A percentile compares a stretch with the other conserved stretches of the same genome.
Conservation (phyloP, 148 eudicot genomes). For the Silene uniflora region DNA sequence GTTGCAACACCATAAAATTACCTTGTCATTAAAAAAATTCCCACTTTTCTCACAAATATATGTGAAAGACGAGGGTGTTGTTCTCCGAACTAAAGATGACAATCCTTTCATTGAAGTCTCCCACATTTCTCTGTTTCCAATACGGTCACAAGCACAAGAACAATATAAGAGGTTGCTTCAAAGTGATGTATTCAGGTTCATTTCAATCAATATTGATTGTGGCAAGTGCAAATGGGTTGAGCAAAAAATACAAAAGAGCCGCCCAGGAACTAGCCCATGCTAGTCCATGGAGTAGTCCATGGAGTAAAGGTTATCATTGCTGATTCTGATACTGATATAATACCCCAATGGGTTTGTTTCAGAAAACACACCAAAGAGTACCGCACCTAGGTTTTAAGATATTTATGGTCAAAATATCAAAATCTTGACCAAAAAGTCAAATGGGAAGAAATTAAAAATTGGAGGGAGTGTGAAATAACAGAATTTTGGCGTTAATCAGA, state of each 20-base stretch:
- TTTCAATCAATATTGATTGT: conserved; percentile 1
- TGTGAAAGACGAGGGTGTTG: conserved; percentile 78
- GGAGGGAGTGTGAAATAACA: background rate
- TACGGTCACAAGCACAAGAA: conserved; percentile 11
- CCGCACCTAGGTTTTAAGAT: background rate
- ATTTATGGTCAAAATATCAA: no score
- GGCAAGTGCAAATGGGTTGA: background rate
- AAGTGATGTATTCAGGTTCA: background rate
- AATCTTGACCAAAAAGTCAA: no score
- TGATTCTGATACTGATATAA: no score
- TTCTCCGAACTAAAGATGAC: conserved; percentile 68
- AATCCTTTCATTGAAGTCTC: conserved; percentile 94
- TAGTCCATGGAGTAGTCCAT: no score
- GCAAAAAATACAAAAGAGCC: no score
- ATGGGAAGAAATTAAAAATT: no score
- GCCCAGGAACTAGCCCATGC: no score
- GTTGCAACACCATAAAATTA: conserved; percentile 21
- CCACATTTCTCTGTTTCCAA: conserved; percentile 87
- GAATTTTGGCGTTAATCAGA: background rate
- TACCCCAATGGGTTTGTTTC: no score
- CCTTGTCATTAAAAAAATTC: conserved; percentile 63
- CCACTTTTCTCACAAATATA: conserved; percentile 79
- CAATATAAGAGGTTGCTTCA: background rate
- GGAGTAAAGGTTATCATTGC: no score
- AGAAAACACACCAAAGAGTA: background rate